Conservation (phyloP, 805 yeast genomes). For the Ogataea saltuana region DNA sequence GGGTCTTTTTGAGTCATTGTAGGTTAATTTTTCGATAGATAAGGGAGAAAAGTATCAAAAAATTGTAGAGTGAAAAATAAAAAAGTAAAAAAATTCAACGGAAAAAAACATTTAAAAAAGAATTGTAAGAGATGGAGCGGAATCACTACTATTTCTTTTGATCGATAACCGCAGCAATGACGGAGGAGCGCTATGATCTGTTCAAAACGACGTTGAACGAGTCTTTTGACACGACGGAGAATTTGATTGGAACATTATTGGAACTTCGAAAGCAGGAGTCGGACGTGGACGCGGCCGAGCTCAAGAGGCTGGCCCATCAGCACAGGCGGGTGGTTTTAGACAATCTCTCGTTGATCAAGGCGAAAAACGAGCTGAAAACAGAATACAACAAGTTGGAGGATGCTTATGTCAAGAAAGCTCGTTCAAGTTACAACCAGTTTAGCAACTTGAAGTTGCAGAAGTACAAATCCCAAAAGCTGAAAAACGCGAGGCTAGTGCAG, state of each 20-base stretch:
- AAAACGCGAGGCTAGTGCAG: slow-evolving; percentile 18
- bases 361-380: slow-evolving; percentile 25
- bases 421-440: slow-evolving; percentile 20
- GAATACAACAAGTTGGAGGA: slow-evolving; percentile 20
- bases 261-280: slow-evolving; percentile 5
- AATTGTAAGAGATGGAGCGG: background rate
- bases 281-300: slow-evolving; percentile 4
- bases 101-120: background rate
- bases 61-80: no score
- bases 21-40: no score
- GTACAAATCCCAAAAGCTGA: slow-evolving; percentile 22
- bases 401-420: slow-evolving; percentile 13
- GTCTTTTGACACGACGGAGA: slow-evolving; percentile 21
- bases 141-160: no score
- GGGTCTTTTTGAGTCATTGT: background rate
- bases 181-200: slow-evolving; percentile 7
- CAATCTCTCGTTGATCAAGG: slow-evolving; percentile 17
- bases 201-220: slow-evolving; percentile 17
- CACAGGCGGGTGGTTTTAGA: slow-evolving; percentile 24
- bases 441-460: slow-evolving; percentile 20
- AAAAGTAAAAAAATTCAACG: no score
- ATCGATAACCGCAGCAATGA: background rate
- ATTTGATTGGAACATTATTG: slow-evolving; percentile 12
- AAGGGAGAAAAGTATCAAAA: slow-evolving; percentile 7
- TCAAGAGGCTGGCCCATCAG: slow-evolving; percentile 14